Conservation (phyloP, 148 eudicot species). For the Rhododendron ovatum region DNA sequence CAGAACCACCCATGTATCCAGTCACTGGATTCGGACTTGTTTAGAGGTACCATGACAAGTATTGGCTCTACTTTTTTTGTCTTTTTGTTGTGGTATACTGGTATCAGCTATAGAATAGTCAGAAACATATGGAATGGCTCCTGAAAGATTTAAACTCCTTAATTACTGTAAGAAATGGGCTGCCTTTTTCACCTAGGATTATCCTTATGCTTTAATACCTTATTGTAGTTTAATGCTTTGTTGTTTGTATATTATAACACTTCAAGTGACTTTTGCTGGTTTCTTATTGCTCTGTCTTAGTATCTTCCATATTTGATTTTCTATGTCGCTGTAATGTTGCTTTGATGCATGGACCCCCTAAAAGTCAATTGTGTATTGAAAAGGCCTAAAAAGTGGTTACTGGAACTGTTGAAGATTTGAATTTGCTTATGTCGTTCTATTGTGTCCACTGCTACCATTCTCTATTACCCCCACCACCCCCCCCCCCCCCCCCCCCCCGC, state of each 20-base stretch:
- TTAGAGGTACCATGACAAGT: conserved; percentile 48
- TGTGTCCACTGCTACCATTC: background rate
- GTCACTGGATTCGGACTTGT: conserved; percentile 87
- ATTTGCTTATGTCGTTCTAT: background rate
- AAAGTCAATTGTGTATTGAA: background rate
- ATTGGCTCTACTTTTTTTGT: background rate
- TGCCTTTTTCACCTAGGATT: background rate
- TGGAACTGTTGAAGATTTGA: background rate
- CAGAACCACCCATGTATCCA: conserved; percentile 53
- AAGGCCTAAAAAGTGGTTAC: background rate
- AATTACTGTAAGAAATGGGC: background rate
- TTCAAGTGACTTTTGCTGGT: background rate
- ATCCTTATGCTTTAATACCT: background rate
- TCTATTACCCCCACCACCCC: background rate
- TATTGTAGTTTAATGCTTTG: background rate
- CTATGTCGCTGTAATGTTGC: background rate
- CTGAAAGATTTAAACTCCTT: background rate
- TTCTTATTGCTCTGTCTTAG: background rate
- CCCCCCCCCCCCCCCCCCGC: background rate
- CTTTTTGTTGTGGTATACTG: background rate
- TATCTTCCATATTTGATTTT: background rate
- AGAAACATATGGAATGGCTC: background rate
- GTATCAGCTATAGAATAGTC: background rate
- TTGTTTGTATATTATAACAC: background rate
- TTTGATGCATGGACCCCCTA: background rate